Evolutionary conservation across 2,329 filamentous ascomycete genomes (phyloP).

Genomic region (Hyphodiscus sp.): DNA sequence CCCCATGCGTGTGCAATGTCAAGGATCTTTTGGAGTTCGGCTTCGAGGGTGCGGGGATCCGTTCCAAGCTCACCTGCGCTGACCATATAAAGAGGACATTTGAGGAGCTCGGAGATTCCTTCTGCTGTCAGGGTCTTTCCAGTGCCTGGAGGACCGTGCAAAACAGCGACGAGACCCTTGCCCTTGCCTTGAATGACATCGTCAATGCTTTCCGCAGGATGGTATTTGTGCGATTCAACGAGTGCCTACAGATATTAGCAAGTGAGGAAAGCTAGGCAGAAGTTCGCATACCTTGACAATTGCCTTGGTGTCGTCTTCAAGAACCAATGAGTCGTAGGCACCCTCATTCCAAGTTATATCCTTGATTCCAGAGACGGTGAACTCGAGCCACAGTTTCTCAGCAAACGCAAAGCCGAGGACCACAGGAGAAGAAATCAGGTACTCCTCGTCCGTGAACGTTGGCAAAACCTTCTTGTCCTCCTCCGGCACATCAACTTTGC

Average conservation of each 20-base stretch:
- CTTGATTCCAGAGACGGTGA: conserved; percentile 69
- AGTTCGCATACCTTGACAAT: conserved; percentile 51
- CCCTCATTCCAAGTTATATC: conserved; percentile 81
- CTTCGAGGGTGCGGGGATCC: conserved; percentile 66
- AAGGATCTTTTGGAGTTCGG: conserved; percentile 74
- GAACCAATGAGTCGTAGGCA: conserved; percentile 76
- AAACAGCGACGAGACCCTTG: conserved; percentile 72
- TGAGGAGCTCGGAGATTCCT: conserved; percentile 75
- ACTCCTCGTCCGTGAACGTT: conserved; percentile 73
- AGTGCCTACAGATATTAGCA: conserved; percentile 45
- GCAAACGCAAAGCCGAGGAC: conserved; percentile 82
- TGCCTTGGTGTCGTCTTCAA: conserved; percentile 54
- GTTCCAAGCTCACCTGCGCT: conserved; percentile 78
- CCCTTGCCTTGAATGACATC: conserved; percentile 80
- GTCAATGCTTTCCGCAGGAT: conserved; percentile 74
- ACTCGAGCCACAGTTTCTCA: conserved; percentile 87
- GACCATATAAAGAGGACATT: conserved; percentile 77
- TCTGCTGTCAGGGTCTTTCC: conserved; percentile 87
- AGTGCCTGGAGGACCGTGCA: conserved; percentile 80
- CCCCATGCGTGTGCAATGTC: conserved; percentile 84
- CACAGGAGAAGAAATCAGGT: conserved; percentile 75
- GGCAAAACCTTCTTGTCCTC: conserved; percentile 33
- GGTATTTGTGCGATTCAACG: conserved; percentile 78
- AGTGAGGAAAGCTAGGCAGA: neutral
- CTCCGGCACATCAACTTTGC: conserved; percentile 15